Evolutionary conservation across 2,329 filamentous ascomycete genomes (phyloP).

Genomic region (Rhynchosporium agropyri): DNA sequence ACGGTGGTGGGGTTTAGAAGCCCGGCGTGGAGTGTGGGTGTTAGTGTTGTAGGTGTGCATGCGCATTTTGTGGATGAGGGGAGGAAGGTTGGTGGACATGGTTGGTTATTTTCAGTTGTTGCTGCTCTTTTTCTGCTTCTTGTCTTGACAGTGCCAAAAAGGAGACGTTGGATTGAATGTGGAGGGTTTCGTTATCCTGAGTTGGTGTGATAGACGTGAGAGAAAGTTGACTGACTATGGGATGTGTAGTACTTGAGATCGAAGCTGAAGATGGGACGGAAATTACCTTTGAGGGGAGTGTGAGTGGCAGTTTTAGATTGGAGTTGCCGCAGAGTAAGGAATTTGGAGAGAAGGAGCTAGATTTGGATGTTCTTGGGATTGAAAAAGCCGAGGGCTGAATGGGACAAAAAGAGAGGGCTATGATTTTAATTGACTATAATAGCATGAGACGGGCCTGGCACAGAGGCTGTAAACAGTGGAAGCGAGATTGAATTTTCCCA

Average conservation of each 20-base stretch:
- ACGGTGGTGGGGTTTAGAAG: constrained; percentile 48
- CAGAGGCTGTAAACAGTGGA: neutral
- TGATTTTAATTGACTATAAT: neutral
- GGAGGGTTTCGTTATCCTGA: too few species aligned
- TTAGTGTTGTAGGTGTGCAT: constrained; percentile 30
- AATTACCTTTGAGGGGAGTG: constrained; percentile 13
- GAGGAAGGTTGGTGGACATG: constrained; percentile 46
- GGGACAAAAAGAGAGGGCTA: neutral
- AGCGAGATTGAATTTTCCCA: neutral
- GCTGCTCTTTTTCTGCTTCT: neutral
- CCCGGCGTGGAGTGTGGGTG: constrained; percentile 26
- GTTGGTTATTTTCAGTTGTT: neutral
- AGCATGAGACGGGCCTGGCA: neutral
- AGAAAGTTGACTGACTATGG: neutral
- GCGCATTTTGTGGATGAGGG: constrained; percentile 29
- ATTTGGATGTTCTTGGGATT: constrained; percentile 7
- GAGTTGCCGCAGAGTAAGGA: constrained; percentile 11
- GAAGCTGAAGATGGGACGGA: constrained; percentile 32
- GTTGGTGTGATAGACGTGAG: neutral
- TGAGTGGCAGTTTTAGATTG: constrained; percentile 5
- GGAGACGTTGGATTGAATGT: too few species aligned
- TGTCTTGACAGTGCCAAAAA: too few species aligned
- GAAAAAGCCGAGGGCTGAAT: constrained; percentile 12
- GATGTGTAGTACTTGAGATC: constrained; percentile 41
- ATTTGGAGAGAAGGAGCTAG: constrained; percentile 9